Evolutionary conservation across 306 rosid species (phyloP), one percentile per base, ranked within the genome.

Genomic region (Parietaria judaica): DNA sequence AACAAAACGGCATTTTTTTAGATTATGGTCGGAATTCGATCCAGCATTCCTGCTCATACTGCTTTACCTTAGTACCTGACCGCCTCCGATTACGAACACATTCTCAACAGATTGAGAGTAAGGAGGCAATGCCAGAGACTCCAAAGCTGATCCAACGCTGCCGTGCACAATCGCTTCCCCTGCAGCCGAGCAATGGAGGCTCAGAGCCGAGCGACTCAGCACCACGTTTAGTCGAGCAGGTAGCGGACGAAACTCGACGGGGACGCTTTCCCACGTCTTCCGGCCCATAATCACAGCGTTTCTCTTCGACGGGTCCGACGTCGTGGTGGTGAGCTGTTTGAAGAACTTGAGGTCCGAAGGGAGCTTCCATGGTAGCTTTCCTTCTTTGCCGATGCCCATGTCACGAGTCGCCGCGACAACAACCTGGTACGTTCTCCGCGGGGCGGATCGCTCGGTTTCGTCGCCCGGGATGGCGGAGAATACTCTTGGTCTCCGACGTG

Each of bases 271-370:
- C 96, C 96, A 94, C 60, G 97, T 72, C 73, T 83, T 88, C 55
- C 99, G 81, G 56, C 96, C 99, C 99, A 88, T 94, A 54, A 94
- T 60, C 72, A 94, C 59, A 0, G 96, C 99, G 76, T 94, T 94
- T 76, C 76, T 86, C 76, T 84, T 94, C 34, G 76, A 84, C 1
- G 88, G 69, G 77, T 94, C 95, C 43, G 84, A 74, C 45, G 95
- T 82, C 13, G 54, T 78, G 4, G 71, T 46, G 43, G 95, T 88
- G 77, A 86, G 51, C 16, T 84, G 82, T 58, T 79, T 77, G 71
- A 94, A 94, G 73, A 80, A 80, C 6, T 72, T 88, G 74, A 79
- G 82, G 77, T 86, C 99, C 70, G 87, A 74, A 65, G 95, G 90
- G 64, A 94, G 69, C 50, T 41, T 77, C 97, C 97, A 94, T 3